Base-by-base conservation (phyloP, 805 yeast species). In the Saccharomyces jurei region DNA sequence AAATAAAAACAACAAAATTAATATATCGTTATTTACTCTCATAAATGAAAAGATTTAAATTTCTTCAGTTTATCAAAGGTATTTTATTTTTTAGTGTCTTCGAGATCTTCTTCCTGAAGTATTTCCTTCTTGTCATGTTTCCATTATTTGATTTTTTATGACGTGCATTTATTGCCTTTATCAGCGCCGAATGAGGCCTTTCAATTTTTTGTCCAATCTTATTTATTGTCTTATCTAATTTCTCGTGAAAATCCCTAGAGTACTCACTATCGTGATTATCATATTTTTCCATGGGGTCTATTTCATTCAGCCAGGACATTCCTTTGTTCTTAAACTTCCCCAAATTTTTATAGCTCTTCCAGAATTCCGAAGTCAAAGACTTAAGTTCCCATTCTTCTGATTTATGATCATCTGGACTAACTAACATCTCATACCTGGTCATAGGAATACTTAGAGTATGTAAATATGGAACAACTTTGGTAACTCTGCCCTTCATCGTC, bases 391-490 rank as follows among this genome's bases (percentile, higher is more conserved):
- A 36, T 36, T 36, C 25, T 3, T 17, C 25, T n/a, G 44, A 10
- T 9, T 17, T 6, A 17, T 17, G 4, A 4, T 17, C 4, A 36
- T 36, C 44, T 6, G 44, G 25, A 11, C 5, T 11, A 8, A 21
- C 13, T 1, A 36, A 22, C 44, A 17, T 36, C 44, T 36, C 44
- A 21, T 36, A 57, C 10, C 32, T 27, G 52, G 76, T 71, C 46
- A 69, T 58, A 2, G 70, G 63, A 48, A 32, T 41, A 26, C 74
- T 69, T 0, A 86, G 80, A 0, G 90, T 79, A 31, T 77, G 74
- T 41, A 84, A 60, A 56, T 79, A 81, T 0, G 91, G 91, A 8
- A 84, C 75, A 52, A 48, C 79, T 72, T 62, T 81, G 76, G 50
- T 74, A 65, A 61, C 22, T 17, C 5, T 36, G 11, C 44, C 44